phyloP scores from a whole-genome alignment of 2,329 filamentous ascomycete genomes.

The Epichloe typhina region DNA sequence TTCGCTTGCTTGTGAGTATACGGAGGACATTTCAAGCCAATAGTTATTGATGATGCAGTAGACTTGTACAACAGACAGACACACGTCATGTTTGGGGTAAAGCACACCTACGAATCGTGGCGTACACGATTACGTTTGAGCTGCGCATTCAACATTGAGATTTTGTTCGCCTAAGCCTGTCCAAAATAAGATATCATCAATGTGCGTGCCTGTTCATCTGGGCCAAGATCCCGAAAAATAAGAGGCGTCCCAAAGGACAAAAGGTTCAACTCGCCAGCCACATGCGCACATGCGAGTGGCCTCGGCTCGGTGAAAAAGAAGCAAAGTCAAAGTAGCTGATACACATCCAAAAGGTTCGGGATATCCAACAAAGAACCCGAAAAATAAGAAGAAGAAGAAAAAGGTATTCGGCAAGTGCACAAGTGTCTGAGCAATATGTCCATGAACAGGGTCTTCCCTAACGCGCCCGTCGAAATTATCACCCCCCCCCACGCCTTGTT shows the following conservation, averaged over 20 bases:
- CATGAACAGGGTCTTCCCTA: background rate
- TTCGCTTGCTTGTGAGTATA: too few relatives aligned
- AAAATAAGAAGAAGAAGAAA: background rate
- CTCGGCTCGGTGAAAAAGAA: background rate
- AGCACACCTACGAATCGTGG: too few relatives aligned
- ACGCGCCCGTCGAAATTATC: background rate
- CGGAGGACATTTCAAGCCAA: too few relatives aligned
- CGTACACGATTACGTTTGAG: too few relatives aligned
- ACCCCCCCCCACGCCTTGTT: too few relatives aligned
- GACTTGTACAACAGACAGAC: too few relatives aligned
- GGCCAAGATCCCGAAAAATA: background rate
- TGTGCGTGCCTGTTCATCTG: too few relatives aligned
- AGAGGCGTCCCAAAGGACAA: background rate
- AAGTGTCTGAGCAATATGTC: background rate
- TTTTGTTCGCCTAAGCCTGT: background rate
- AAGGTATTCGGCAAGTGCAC: background rate
- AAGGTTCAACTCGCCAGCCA: background rate
- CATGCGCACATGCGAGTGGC: background rate
- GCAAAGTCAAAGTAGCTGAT: background rate
- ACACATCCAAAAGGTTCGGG: background rate
- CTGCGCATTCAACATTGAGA: background rate
- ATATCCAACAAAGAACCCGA: background rate
- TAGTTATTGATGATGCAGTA: too few relatives aligned
- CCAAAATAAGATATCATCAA: background rate
- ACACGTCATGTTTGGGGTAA: too few relatives aligned